These are phyloP conservation scores for Heritiera littoralis DNA, from an alignment of 345 rosid genomes.

Conservation along the genomic window DNA sequence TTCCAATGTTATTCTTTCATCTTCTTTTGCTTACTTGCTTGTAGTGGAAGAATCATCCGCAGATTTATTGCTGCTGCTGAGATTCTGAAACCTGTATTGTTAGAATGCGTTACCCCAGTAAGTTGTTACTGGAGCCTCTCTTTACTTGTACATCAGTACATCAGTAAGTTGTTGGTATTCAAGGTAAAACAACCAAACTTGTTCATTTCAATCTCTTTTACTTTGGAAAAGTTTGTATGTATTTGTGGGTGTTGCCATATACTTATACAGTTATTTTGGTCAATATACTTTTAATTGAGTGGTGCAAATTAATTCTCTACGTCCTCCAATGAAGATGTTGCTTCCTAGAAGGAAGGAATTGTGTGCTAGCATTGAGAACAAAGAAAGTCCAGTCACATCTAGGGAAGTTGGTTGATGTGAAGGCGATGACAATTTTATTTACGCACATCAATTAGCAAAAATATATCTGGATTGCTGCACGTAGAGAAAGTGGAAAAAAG, in stretches of 20 bases:
- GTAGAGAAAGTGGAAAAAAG: not conserved
- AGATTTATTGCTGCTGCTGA: constrained; percentile 70
- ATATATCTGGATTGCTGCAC: not conserved
- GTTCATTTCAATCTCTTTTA: not conserved
- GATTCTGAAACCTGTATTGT: constrained; percentile 75
- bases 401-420: constrained; percentile 26
- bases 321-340: constrained; percentile 72
- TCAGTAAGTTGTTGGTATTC: constrained; percentile 63
- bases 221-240: not conserved
- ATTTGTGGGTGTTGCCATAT: not conserved
- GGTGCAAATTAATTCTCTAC: constrained; percentile 25
- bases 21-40: constrained; percentile 19
- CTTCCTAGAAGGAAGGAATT: constrained; percentile 85
- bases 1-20: not conserved
- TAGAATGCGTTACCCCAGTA: constrained; percentile 39
- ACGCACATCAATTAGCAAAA: not conserved
- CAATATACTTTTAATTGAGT: not conserved
- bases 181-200: constrained; percentile 45
- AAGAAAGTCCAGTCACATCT: constrained; percentile 26
- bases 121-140: constrained; percentile 91
- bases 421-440: not conserved
- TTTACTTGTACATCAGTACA: constrained; percentile 51
- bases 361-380: constrained; percentile 42
- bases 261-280: not conserved
- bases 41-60: constrained; percentile 48